phyloP scores from a whole-genome alignment of 768 basidiomycete genomes.

The Mycena indigotica region DNA sequence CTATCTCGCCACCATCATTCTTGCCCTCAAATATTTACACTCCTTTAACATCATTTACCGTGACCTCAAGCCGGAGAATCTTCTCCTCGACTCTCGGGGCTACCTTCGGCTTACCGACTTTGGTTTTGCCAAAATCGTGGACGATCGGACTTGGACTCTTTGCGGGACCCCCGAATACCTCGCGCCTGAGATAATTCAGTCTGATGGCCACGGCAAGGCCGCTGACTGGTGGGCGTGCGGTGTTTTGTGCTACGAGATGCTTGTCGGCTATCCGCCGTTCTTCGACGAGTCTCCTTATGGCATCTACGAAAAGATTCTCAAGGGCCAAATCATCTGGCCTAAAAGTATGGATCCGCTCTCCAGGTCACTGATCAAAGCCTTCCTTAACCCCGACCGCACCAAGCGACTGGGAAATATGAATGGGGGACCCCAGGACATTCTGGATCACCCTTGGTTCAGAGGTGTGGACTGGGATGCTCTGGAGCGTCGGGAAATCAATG shows the following conservation, averaged over 20 bases:
- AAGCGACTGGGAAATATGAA: conserved; percentile 92
- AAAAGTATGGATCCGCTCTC: conserved; percentile 86
- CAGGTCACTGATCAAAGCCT: conserved; percentile 82
- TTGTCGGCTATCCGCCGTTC: conserved; percentile 98
- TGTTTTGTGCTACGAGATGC: conserved; percentile 96
- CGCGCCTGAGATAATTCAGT: conserved; percentile 97
- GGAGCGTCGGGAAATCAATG: conserved; percentile 83
- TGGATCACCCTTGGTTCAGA: conserved; percentile 92
- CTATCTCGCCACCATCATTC: conserved; percentile 93
- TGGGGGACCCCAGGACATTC: conserved; percentile 88
- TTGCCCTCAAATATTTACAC: conserved; percentile 93
- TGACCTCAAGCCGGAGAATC: conserved; percentile 97
- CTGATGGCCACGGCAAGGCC: conserved; percentile 96
- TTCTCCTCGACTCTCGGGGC: conserved; percentile 91
- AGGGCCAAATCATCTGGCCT: conserved; percentile 90
- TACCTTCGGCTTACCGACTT: conserved; percentile 97
- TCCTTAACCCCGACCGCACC: conserved; percentile 89
- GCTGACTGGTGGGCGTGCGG: conserved; percentile 99
- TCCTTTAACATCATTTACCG: conserved; percentile 98
- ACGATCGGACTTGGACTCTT: conserved; percentile 96
- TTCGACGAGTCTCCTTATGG: conserved; percentile 98
- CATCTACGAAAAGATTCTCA: conserved; percentile 97
- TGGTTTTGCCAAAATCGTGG: conserved; percentile 96
- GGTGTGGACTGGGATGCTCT: conserved; percentile 93
- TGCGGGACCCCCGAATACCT: conserved; percentile 97